Evolutionary conservation across 2,329 filamentous ascomycete genomes (phyloP).

Genomic region (Fusarium paranaense): DNA sequence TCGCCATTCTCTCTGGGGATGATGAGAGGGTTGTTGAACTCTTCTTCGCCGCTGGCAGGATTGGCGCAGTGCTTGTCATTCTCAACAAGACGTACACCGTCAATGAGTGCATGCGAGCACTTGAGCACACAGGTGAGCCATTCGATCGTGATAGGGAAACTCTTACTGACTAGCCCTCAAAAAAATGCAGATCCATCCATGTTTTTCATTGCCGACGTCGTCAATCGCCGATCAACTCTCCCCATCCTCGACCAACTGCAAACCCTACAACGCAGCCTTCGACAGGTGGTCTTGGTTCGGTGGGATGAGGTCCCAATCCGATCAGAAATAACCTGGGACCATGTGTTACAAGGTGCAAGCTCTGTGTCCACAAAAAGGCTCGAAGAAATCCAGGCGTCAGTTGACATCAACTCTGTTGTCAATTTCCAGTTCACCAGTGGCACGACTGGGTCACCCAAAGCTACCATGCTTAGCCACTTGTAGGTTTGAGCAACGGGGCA

Average conservation of each 20-base stretch:
- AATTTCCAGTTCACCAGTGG: not conserved
- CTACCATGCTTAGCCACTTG: not conserved
- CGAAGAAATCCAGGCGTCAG: not conserved
- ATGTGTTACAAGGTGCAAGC: not conserved
- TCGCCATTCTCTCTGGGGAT: not conserved
- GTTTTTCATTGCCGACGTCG: not conserved
- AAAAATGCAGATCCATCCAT: not conserved
- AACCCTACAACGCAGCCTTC: not conserved
- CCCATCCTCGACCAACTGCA: not conserved
- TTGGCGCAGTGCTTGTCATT: not conserved
- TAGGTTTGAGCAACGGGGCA: not conserved
- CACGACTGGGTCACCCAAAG: not conserved
- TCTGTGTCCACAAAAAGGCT: not conserved
- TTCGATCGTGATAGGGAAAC: rapidly evolving
- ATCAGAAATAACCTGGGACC: not conserved
- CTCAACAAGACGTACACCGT: not conserved
- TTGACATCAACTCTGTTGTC: not conserved
- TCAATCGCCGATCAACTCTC: not conserved
- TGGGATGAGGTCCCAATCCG: not conserved
- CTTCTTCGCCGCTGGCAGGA: not conserved
- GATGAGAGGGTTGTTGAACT: not conserved
- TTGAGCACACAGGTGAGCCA: not conserved
- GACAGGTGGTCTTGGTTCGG: not conserved
- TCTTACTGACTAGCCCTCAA: not conserved
- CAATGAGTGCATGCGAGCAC: not conserved